Evolutionary conservation across 306 rosid species (phyloP).

Genomic region (Parietaria judaica): DNA sequence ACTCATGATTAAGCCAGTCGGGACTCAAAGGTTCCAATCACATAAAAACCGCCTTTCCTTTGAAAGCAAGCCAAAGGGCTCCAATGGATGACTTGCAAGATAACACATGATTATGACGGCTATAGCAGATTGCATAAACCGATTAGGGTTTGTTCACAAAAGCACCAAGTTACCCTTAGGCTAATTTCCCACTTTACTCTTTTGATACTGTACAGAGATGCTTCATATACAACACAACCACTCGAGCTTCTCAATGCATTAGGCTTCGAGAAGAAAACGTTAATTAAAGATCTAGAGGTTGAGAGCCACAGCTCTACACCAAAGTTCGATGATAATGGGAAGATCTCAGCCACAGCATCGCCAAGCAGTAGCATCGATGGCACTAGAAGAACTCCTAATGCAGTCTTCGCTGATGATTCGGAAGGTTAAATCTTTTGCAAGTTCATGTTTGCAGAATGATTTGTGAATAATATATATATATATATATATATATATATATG

Average conservation of each 20-base stretch:
- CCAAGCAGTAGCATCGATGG: constrained; percentile 38
- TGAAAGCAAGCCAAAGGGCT: no score
- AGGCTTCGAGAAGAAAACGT: constrained; percentile 54
- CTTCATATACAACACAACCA: constrained; percentile 91
- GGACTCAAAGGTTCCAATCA: no score
- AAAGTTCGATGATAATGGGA: constrained; percentile 38
- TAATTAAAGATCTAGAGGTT: constrained; percentile 38
- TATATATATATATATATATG: constrained; percentile 1
- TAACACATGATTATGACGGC: no score
- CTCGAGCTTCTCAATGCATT: constrained; percentile 81
- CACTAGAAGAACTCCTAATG: constrained; percentile 22
- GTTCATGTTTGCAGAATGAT: constrained; percentile 14
- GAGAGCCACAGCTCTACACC: constrained; percentile 30
- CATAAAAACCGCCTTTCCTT: no score
- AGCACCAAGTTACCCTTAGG: no score
- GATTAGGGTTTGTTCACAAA: no score
- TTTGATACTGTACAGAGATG: constrained; percentile 46
- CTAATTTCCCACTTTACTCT: no score
- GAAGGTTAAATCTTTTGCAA: constrained; percentile 55
- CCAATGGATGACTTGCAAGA: no score
- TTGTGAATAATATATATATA: neutral
- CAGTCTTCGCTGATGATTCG: constrained; percentile 41
- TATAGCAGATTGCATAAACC: no score
- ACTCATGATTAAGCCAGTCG: no score
- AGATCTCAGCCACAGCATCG: constrained; percentile 39